phyloP scores from a whole-genome alignment of 2,329 filamentous ascomycete species.

The Alternaria sp. region DNA sequence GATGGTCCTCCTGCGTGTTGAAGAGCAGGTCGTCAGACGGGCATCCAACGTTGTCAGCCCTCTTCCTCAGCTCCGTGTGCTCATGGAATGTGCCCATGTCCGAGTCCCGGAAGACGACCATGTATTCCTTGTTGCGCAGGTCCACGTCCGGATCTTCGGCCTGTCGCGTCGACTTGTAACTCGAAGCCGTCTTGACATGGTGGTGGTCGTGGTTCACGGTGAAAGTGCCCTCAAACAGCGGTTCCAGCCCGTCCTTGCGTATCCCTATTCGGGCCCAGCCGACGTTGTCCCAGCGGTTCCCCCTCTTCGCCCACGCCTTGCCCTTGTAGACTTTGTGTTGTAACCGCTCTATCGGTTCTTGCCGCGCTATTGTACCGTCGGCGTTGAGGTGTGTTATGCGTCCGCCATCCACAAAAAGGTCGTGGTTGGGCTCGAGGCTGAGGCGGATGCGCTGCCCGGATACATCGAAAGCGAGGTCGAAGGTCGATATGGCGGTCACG shows the following conservation, averaged over 20 bases:
- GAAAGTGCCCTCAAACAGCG: conserved; percentile 91
- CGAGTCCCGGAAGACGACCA: conserved; percentile 92
- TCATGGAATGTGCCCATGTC: conserved; percentile 68
- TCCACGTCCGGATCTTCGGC: conserved; percentile 74
- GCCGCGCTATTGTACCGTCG: conserved; percentile 72
- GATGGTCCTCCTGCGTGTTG: conserved; percentile 77
- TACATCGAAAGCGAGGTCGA: conserved; percentile 83
- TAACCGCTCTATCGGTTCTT: conserved; percentile 74
- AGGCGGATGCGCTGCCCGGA: conserved; percentile 75
- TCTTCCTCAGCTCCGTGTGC: conserved; percentile 71
- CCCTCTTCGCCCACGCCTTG: conserved; percentile 76
- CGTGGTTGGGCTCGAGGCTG: conserved; percentile 86
- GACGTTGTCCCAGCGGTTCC: conserved; percentile 79
- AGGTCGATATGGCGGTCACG: conserved; percentile 80
- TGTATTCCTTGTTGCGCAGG: conserved; percentile 70
- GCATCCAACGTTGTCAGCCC: conserved; percentile 62
- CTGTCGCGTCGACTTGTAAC: conserved; percentile 74
- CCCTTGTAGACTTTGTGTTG: conserved; percentile 88
- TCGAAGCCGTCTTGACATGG: conserved; percentile 79
- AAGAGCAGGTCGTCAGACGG: conserved; percentile 78
- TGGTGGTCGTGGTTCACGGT: conserved; percentile 82
- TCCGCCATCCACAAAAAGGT: conserved; percentile 81
- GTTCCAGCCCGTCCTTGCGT: conserved; percentile 75
- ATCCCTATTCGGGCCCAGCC: conserved; percentile 89
- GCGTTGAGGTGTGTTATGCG: conserved; percentile 74